Percentiles rank a stretch among this genome's conserved stretches.
Conservation (phyloP, 176 grass and related monocot species). For the Aegilops bicornis region DNA sequence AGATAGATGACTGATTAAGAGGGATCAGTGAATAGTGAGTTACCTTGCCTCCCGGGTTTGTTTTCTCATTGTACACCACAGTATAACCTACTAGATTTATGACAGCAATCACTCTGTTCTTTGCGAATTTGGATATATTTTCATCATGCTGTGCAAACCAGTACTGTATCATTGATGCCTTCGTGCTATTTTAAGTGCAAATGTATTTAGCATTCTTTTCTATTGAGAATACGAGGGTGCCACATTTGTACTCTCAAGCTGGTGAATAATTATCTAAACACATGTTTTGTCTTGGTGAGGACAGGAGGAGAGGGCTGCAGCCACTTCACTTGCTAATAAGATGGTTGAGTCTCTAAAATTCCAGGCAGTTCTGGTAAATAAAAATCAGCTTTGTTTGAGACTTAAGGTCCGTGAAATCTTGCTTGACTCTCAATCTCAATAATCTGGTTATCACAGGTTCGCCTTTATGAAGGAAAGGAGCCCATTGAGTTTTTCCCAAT, state of each 20-base stretch:
- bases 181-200: not conserved
- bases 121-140: not conserved
- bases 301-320: constrained; percentile 86
- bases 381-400: constrained; percentile 16
- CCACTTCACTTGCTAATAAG: constrained; percentile 70
- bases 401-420: not conserved
- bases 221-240: constrained; percentile 8
- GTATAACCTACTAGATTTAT: not conserved
- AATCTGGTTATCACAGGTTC: constrained; percentile 52
- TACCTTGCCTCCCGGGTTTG: not conserved
- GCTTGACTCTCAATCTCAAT: constrained; percentile 18
- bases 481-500: constrained; percentile 90
- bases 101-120: not conserved
- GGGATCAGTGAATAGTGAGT: not conserved
- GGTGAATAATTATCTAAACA: constrained; percentile 20
- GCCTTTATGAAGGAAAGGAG: constrained; percentile 98
- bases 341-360: constrained; percentile 92
- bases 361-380: constrained; percentile 81
- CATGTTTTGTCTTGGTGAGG: not conserved
- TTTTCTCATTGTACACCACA: not conserved
- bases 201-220: not conserved
- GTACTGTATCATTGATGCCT: not conserved
- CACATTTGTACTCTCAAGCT: constrained; percentile 19
- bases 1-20: not conserved
- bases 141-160: constrained; percentile 14